A percentile compares a stretch with the other conserved stretches of the same genome.
Evolutionary conservation across 208 protist species (phyloP).

Genomic region (Crithidia bombi): DNA sequence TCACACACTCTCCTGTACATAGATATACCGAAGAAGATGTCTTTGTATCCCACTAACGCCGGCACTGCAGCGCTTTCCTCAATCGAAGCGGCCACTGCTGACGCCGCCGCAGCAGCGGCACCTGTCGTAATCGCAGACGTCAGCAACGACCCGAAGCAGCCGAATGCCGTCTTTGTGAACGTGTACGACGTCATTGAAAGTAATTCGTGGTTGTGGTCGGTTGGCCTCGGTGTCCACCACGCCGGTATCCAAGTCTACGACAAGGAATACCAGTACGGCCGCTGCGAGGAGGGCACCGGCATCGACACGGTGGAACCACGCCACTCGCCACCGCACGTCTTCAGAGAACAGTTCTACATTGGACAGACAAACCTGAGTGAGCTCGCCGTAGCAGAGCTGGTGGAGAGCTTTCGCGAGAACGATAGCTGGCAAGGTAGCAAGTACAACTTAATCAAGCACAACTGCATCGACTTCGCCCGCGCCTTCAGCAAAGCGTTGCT

Average conservation of each 20-base stretch:
- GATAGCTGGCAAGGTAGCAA: constrained; percentile 42
- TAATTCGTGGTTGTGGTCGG: constrained; percentile 54
- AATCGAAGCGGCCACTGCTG: neutral
- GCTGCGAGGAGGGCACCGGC: constrained; percentile 46
- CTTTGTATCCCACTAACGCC: neutral
- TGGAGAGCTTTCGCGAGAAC: constrained; percentile 36
- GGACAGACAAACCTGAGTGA: constrained; percentile 52
- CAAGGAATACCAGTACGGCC: constrained; percentile 66
- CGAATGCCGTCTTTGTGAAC: constrained; percentile 71
- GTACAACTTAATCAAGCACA: constrained; percentile 75
- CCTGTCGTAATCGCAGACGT: neutral
- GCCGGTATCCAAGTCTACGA: constrained; percentile 77
- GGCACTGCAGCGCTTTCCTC: constrained; percentile 4
- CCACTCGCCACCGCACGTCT: constrained; percentile 61
- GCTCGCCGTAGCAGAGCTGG: constrained; percentile 35
- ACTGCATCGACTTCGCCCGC: constrained; percentile 78
- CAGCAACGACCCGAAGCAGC: constrained; percentile 17
- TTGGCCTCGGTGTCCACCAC: constrained; percentile 74
- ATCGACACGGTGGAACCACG: constrained; percentile 47
- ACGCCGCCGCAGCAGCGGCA: neutral
- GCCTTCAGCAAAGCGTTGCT: constrained; percentile 47
- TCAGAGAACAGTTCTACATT: constrained; percentile 75
- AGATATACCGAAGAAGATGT: neutral
- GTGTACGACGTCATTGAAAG: constrained; percentile 65
- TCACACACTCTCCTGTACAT: neutral